Conservation (phyloP, 2,329 filamentous ascomycete genomes). For the Aureobasidium sp. region DNA sequence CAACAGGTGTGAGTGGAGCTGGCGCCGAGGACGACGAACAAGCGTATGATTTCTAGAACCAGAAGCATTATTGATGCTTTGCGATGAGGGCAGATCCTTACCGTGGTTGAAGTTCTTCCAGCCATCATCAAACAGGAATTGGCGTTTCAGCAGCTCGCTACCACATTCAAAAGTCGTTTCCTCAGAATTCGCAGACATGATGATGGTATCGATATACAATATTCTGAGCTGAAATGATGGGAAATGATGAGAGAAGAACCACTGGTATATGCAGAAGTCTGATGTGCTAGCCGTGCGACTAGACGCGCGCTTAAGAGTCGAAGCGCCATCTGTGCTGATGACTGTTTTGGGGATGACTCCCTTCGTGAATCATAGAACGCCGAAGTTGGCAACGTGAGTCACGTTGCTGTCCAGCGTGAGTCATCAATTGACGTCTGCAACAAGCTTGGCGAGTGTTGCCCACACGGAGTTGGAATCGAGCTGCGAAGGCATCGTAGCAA, state of each 20-base stretch:
- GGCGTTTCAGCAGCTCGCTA: slow-evolving; percentile 46
- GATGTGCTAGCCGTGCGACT: background rate
- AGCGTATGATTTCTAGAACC: background rate
- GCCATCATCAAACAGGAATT: slow-evolving; percentile 60
- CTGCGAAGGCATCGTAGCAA: background rate
- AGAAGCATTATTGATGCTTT: background rate
- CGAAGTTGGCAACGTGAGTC: background rate
- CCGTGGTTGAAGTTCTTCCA: slow-evolving; percentile 75
- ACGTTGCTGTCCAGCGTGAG: background rate
- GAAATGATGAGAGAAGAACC: background rate
- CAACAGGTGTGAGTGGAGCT: background rate
- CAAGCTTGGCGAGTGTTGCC: background rate
- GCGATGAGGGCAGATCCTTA: slow-evolving; percentile 30
- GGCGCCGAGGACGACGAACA: background rate
- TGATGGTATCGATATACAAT: background rate
- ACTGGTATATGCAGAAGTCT: background rate
- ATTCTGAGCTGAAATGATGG: background rate
- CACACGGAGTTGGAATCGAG: background rate
- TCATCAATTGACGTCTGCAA: background rate
- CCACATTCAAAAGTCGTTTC: slow-evolving; percentile 26
- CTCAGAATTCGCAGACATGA: background rate
- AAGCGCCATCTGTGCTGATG: background rate
- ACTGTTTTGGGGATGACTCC: background rate
- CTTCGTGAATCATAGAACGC: background rate
- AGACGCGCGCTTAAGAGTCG: background rate